A percentile compares a stretch with the other conserved stretches of the same genome.
phyloP scores from a whole-genome alignment of 768 basidiomycete species.

The Trametes sanguinea region DNA sequence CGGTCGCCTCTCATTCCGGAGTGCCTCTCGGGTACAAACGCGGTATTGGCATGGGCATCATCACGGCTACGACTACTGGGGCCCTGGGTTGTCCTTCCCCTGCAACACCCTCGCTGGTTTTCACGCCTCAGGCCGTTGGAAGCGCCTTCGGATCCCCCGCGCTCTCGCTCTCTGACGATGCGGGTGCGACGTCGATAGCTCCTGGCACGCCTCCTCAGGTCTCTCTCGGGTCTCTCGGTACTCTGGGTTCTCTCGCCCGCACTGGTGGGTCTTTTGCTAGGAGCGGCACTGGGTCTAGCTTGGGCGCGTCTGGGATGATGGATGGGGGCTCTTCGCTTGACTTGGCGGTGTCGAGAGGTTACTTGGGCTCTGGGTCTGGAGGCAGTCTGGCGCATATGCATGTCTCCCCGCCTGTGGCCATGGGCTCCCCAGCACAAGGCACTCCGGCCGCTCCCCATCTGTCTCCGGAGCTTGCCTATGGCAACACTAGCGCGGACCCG shows the following conservation, averaged over 20 bases:
- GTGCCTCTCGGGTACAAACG: background rate
- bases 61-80: slow-evolving; percentile 8
- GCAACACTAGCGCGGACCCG: no score
- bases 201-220: slow-evolving; percentile 4
- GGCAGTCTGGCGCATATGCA: slow-evolving; percentile 10
- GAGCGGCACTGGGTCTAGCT: background rate
- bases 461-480: background rate
- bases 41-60: slow-evolving; percentile 12
- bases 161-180: slow-evolving; percentile 17
- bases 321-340: background rate
- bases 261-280: slow-evolving; percentile 1
- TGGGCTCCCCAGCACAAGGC: background rate
- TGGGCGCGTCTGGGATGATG: background rate
- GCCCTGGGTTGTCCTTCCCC: slow-evolving; percentile 11
- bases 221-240: slow-evolving; percentile 8
- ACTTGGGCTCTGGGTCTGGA: background rate
- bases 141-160: slow-evolving; percentile 13
- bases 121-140: background rate
- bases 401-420: slow-evolving; percentile 4
- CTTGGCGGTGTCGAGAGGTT: background rate
- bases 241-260: slow-evolving; percentile 1
- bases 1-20: background rate
- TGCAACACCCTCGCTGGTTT: slow-evolving; percentile 3
- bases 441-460: background rate
- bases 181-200: slow-evolving; percentile 3